phyloP scores from a whole-genome alignment of 257 asterid species.

The Jaltomata sinuosa region DNA sequence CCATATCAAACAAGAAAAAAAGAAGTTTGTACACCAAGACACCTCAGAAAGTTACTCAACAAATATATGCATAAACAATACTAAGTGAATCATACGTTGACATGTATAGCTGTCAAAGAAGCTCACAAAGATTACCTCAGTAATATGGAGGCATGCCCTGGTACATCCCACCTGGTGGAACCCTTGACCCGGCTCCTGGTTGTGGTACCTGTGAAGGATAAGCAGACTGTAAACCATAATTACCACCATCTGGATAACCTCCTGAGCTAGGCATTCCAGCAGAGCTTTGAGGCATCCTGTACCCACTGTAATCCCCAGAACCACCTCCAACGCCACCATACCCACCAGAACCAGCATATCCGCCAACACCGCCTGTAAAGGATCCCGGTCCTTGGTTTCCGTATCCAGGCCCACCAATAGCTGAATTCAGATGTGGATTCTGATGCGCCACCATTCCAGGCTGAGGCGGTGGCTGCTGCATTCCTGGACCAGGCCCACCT shows the following conservation, averaged over 20 bases:
- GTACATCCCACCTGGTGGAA: constrained; percentile 56
- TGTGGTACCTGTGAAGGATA: constrained; percentile 56
- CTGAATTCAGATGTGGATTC: constrained; percentile 32
- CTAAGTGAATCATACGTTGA: neutral
- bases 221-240: constrained; percentile 37
- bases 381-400: constrained; percentile 28
- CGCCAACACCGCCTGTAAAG: constrained; percentile 25
- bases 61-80: neutral
- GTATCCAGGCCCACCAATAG: constrained; percentile 46
- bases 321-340: constrained; percentile 35
- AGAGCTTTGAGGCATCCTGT: constrained; percentile 59
- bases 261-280: constrained; percentile 61
- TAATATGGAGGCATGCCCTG: constrained; percentile 85
- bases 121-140: constrained; percentile 48
- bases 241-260: constrained; percentile 65
- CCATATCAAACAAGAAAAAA: neutral
- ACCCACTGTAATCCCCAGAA: constrained; percentile 49
- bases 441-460: constrained; percentile 53
- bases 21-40: neutral
- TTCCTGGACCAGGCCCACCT: constrained; percentile 42
- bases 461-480: constrained; percentile 60
- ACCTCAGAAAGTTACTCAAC: neutral
- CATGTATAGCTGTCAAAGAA: neutral
- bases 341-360: constrained; percentile 28
- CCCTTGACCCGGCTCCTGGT: constrained; percentile 58